Conservation (phyloP, 352 stramenopile genomes). For the Phytophthora pluvialis region DNA sequence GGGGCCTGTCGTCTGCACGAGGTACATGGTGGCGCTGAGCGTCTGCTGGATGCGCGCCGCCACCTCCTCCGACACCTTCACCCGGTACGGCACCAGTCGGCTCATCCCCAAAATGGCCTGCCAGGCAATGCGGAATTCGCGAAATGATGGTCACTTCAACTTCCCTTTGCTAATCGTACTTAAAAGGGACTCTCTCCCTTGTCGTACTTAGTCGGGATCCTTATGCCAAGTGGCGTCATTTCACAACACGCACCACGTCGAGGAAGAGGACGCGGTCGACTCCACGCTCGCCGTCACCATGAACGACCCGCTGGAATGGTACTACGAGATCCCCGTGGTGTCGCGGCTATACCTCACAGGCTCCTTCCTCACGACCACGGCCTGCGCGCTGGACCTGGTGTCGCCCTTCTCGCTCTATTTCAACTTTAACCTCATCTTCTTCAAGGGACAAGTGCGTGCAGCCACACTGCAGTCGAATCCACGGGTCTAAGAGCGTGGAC, state of each 20-base stretch:
- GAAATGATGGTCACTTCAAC: constrained; percentile 46
- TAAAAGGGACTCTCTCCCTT: too few relatives aligned
- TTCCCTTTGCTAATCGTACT: neutral
- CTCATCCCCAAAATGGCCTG: constrained; percentile 49
- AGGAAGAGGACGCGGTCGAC: neutral
- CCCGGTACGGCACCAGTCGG: constrained; percentile 66
- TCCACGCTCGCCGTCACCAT: constrained; percentile 34
- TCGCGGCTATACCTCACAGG: constrained; percentile 98
- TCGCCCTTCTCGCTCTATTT: constrained; percentile 97
- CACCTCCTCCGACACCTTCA: constrained; percentile 57
- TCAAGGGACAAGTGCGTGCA: constrained; percentile 92
- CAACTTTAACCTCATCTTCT: constrained; percentile 97
- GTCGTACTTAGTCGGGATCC: neutral
- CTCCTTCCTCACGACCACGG: constrained; percentile 96
- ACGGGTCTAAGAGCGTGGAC: neutral
- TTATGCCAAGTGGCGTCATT: constrained; percentile 46
- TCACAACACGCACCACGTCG: constrained; percentile 20
- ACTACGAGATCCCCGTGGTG: constrained; percentile 99
- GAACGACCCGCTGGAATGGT: constrained; percentile 94
- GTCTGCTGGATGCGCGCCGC: constrained; percentile 71
- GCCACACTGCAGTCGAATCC: neutral
- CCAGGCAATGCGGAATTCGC: neutral
- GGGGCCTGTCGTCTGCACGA: constrained; percentile 78
- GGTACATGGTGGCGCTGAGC: constrained; percentile 73
- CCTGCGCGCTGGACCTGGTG: constrained; percentile 96